A percentile compares a stretch with the other conserved stretches of the same genome.
Conservation (phyloP, 768 basidiomycete species). For the Ramaria sp. region DNA sequence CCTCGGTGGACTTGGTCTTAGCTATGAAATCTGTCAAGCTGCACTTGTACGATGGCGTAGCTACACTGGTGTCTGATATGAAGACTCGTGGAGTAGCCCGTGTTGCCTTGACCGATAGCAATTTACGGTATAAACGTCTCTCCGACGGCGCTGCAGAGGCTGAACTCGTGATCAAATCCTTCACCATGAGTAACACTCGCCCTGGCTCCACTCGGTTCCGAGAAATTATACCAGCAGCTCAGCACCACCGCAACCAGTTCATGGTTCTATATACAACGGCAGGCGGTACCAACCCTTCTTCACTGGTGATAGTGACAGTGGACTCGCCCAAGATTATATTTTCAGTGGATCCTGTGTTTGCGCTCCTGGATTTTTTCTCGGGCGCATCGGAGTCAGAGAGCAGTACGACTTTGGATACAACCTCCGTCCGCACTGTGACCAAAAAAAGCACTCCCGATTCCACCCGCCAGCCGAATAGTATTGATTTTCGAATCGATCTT, state of each 20-base stretch:
- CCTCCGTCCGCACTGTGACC: constrained; percentile 10
- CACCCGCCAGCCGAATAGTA: constrained; percentile 1
- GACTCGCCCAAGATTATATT: constrained; percentile 92
- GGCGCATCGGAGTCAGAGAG: constrained; percentile 33
- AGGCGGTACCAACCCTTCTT: constrained; percentile 41
- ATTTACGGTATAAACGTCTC: constrained; percentile 68
- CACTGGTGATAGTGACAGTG: constrained; percentile 75
- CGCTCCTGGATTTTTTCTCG: constrained; percentile 76
- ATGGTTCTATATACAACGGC: constrained; percentile 85
- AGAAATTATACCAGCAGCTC: constrained; percentile 89
- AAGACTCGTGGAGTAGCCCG: constrained; percentile 75
- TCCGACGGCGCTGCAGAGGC: constrained; percentile 80
- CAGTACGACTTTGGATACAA: constrained; percentile 7
- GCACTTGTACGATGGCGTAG: constrained; percentile 72
- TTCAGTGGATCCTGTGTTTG: constrained; percentile 83
- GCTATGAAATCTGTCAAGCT: constrained; percentile 63
- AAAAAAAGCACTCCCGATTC: constrained; percentile 1
- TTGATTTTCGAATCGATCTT: constrained; percentile 76
- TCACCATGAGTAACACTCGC: constrained; percentile 84
- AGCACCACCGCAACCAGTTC: constrained; percentile 82
- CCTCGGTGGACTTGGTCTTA: constrained; percentile 64
- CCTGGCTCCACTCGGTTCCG: constrained; percentile 77
- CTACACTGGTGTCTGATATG: constrained; percentile 43
- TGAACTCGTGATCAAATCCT: constrained; percentile 80
- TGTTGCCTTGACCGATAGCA: constrained; percentile 74